A percentile compares a stretch with the other conserved stretches of the same genome.
These are phyloP conservation scores for Allodekkera sacchari DNA, from an alignment of 805 yeast species.

Conservation along the genomic window DNA sequence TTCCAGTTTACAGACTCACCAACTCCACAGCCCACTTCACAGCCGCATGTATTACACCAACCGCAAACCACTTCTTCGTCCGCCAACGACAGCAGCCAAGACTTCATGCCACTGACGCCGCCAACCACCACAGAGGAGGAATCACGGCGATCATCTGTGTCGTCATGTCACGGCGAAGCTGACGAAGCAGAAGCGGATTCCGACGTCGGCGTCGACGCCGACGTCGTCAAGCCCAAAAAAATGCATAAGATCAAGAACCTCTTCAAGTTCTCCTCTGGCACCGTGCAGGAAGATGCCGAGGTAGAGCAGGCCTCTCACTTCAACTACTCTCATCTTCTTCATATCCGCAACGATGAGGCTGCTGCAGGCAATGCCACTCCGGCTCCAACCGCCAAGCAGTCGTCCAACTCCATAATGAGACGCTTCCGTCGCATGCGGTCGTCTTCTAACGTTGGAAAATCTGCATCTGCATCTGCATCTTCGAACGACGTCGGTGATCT, in stretches of 20 bases:
- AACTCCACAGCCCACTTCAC: conserved; percentile 5
- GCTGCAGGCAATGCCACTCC: too few species aligned
- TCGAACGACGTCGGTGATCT: too few species aligned
- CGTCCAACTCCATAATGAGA: not conserved
- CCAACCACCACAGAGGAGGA: not conserved
- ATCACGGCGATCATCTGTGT: conserved; percentile 3
- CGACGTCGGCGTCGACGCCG: not conserved
- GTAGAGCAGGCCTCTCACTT: not conserved
- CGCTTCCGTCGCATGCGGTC: conserved; percentile 1
- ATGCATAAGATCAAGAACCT: conserved; percentile 4
- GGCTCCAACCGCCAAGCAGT: too few species aligned
- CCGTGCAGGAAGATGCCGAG: not conserved
- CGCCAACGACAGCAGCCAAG: too few species aligned
- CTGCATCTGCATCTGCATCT: too few species aligned
- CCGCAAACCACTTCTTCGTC: too few species aligned
- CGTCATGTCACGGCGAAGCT: not conserved
- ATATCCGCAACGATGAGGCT: too few species aligned
- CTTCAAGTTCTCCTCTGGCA: conserved; percentile 2
- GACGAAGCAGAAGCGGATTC: not conserved
- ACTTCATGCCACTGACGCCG: too few species aligned
- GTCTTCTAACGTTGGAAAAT: too few species aligned
- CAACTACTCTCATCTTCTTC: too few species aligned
- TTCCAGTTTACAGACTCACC: conserved; percentile 26
- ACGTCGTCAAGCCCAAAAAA: conserved; percentile 1
- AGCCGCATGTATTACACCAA: too few species aligned